Base-by-base conservation (phyloP, 805 yeast species). In the Wickerhamomyces alni region DNA sequence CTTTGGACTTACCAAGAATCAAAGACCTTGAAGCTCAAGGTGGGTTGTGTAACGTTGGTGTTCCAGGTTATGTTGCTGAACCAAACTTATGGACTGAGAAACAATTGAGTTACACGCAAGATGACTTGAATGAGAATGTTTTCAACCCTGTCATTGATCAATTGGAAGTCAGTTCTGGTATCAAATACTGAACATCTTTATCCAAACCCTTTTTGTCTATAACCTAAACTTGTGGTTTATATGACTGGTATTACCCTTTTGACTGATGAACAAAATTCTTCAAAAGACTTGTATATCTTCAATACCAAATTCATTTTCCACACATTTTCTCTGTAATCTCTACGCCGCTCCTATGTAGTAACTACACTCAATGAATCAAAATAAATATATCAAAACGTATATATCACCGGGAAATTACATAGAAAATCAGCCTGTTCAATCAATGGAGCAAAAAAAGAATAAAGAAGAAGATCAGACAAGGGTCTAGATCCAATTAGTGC, bases 41-140 rank as follows among this genome's bases (percentile, higher is more conserved):
- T 48, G 96, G 97, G n/a, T 77, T 81, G 50, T 82, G 94, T 58
- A 95, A 95, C 40, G 95, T 88, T 49, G 96, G 96, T 44, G 78
- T 70, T 29, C 61, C 66, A 26, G 63, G 64, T 15, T 66, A 66
- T 17, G 57, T 59, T 24, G 59, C 65, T 16, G 73, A 75, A 38
- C 66, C 74, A 46, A 89, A 87, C 52, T 68, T 91, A 51, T 93
- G 99, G 99, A 87, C 96, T 36, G 84, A 82, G 41, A 76, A 74
- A 43, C 94, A 87, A 62, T 72, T 91, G 62, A 49, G 57, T 5
- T 75, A 82, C 63, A 72, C 74, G 22, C 79, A 82, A 51, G 57
- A 62, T 6, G 83, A 79, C 56, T 69, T 85, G 65, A 78, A 84
- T 58, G 63, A 76, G 36, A 84, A 83, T 49, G 87, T 82, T 19